Evolutionary conservation across 1,139 yeast genomes (phyloP).

Genomic region (Saccharomyces hybrid): DNA sequence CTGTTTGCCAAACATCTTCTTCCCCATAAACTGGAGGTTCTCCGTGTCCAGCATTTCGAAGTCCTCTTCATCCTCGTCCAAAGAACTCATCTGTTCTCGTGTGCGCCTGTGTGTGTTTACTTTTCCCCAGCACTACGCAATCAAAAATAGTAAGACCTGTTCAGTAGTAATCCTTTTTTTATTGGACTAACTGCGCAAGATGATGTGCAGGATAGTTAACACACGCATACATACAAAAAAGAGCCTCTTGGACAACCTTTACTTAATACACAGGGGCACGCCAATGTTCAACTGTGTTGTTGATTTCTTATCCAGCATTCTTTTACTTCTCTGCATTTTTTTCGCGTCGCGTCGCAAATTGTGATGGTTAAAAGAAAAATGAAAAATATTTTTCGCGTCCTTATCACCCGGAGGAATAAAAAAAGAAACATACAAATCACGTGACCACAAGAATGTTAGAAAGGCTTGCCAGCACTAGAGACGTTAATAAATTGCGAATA

Average conservation of each 20-base stretch:
- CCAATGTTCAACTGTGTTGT: neutral
- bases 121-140: neutral
- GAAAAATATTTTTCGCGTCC: neutral
- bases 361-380: neutral
- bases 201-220: neutral
- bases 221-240: neutral
- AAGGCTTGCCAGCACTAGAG: neutral
- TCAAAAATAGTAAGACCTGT: neutral
- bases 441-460: neutral
- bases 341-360: constrained; percentile 1
- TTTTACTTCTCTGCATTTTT: neutral
- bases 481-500: neutral
- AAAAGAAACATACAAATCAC: neutral
- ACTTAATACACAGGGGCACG: neutral
- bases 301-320: neutral
- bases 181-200: neutral
- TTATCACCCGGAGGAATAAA: neutral
- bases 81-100: neutral
- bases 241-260: neutral
- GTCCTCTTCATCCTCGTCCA: neutral
- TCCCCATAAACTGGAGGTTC: neutral
- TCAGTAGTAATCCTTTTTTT: neutral
- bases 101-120: neutral
- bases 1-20: neutral
- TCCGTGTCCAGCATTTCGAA: neutral